Evolutionary conservation across 345 rosid species (phyloP), one percentile per base, ranked within the genome.

Genomic region (Bruguiera gymnorhiza): DNA sequence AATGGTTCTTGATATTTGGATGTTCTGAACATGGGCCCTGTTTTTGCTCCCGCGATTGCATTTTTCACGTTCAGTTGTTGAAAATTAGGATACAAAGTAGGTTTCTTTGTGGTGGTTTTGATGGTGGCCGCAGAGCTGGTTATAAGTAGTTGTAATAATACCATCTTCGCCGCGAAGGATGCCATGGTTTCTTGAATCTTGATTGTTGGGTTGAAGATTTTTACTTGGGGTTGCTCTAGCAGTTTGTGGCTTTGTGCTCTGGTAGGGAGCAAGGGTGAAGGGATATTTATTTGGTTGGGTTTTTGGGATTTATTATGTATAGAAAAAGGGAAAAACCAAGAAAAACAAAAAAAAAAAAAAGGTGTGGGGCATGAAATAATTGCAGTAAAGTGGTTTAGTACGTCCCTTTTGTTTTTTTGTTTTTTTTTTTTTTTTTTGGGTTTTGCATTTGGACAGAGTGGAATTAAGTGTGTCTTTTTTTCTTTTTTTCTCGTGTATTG

Each of bases 51-150:
- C 2, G 76, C 29, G 31, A 86, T 69, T 10, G 87, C 67, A 36
- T 81, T 73, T 26, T 76, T 78, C 6, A 82, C 76, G 52, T 90
- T 79, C 26, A 88, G 48, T 76, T 60, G 68, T 70, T 87, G 86
- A 69, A 84, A 84, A 70, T 82, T 70, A 10, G 91, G 87, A 82
- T 76, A 80, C 0, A 80, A 73, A 20, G 30, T 6, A 69, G 77
- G 20, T 39, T 37, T 3, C 27, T 56, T 23, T 16, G 59, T 8
- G 29, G 60, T 0, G 4, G 68, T 13, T 69, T 77, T 19, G 65
- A 67, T 20, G 61, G 37, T 48, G 2, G 75, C 3, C 29, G 60
- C 34, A 13, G 15, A 43, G 61, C 60, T 21, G 60, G 70, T 19
- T n/a, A n/a, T 46, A 21, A 73, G 66, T 27, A 71, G 60, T 0